Evolutionary conservation across 768 basidiomycete genomes (phyloP).

Genomic region (Termitomyces sp.): DNA sequence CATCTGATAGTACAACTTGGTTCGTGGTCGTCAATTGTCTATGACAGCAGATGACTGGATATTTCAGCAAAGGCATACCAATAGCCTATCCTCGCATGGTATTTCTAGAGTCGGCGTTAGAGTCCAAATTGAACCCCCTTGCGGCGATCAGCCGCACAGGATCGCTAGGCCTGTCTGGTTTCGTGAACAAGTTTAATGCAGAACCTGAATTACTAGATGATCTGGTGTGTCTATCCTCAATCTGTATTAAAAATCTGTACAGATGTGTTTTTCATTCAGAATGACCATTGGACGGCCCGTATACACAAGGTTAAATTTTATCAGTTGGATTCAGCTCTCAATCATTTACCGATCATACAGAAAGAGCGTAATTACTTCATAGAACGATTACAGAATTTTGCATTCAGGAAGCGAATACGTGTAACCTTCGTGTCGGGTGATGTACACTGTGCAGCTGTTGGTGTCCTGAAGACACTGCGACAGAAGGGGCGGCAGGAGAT

Average conservation of each 20-base stretch:
- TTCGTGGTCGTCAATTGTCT: slow-evolving; percentile 14
- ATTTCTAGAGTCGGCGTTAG: slow-evolving; percentile 75
- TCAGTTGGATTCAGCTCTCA: background rate
- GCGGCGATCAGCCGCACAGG: slow-evolving; percentile 67
- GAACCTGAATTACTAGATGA: slow-evolving; percentile 94
- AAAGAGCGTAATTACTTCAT: slow-evolving; percentile 90
- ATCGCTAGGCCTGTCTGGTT: slow-evolving; percentile 62
- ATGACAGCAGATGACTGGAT: background rate
- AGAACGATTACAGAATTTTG: slow-evolving; percentile 69
- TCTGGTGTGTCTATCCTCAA: slow-evolving; percentile 40
- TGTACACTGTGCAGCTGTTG: slow-evolving; percentile 88
- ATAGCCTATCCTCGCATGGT: slow-evolving; percentile 94
- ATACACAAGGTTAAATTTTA: slow-evolving; percentile 54
- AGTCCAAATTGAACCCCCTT: slow-evolving; percentile 81
- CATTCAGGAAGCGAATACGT: slow-evolving; percentile 54
- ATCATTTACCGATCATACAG: slow-evolving; percentile 28
- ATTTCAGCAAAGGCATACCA: slow-evolving; percentile 47
- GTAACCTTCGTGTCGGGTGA: slow-evolving; percentile 90
- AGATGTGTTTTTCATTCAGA: slow-evolving; percentile 31
- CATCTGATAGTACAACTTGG: slow-evolving; percentile 86
- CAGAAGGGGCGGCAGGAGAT: slow-evolving; percentile 42
- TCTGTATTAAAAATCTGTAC: background rate
- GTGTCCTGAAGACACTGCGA: slow-evolving; percentile 64
- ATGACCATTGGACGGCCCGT: slow-evolving; percentile 90
- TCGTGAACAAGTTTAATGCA: slow-evolving; percentile 88